phyloP scores from a whole-genome alignment of 352 stramenopile species.

The Globisporangium spinosum region DNA sequence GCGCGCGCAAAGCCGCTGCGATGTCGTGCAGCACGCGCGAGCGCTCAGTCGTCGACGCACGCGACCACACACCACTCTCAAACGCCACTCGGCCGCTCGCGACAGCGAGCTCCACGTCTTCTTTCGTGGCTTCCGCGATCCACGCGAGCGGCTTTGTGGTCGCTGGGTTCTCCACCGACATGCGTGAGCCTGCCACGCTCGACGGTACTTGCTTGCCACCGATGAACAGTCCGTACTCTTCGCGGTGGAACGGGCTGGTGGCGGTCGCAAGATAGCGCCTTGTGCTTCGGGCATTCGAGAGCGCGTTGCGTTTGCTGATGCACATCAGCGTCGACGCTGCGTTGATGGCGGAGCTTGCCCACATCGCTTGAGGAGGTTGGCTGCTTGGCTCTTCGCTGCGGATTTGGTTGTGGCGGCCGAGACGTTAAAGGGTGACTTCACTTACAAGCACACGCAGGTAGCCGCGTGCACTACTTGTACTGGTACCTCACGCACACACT shows the following conservation, averaged over 20 bases:
- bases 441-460: background rate
- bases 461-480: background rate
- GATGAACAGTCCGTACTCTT: conserved; percentile 47
- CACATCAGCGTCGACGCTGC: background rate
- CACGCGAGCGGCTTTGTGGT: conserved; percentile 39
- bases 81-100: conserved; percentile 32
- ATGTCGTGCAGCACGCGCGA: conserved; percentile 39
- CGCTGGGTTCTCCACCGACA: conserved; percentile 48
- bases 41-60: conserved; percentile 27
- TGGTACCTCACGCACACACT: background rate
- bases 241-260: conserved; percentile 22
- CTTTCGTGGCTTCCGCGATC: conserved; percentile 28
- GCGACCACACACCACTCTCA: conserved; percentile 29
- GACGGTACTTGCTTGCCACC: conserved; percentile 34
- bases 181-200: conserved; percentile 12
- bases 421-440: background rate
- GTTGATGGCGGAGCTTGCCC: background rate
- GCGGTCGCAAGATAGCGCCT: background rate
- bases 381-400: background rate
- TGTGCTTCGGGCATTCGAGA: background rate
- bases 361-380: background rate
- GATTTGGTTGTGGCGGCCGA: background rate
- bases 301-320: background rate
- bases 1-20: conserved; percentile 30
- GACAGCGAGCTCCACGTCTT: conserved; percentile 37